Percentiles rank a stretch among this genome's conserved stretches.
Evolutionary conservation across 805 yeast species (phyloP).

Genomic region (Candida nanaspora): DNA sequence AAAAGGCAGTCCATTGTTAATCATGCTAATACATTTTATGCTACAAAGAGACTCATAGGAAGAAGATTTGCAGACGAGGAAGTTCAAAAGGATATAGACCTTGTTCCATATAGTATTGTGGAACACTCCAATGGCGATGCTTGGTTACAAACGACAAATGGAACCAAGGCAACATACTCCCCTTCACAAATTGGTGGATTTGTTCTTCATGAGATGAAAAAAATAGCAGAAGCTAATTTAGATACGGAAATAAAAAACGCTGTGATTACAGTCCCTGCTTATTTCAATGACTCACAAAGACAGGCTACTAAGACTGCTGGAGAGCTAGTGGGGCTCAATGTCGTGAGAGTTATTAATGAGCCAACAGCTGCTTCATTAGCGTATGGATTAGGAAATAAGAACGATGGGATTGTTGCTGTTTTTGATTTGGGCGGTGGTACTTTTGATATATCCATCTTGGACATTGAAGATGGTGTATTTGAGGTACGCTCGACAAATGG

Average conservation of each 20-base stretch:
- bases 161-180: constrained; percentile 75
- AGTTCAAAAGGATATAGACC: constrained; percentile 82
- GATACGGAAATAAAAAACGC: constrained; percentile 80
- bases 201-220: constrained; percentile 89
- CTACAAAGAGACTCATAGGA: constrained; percentile 93
- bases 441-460: constrained; percentile 90
- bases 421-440: constrained; percentile 98
- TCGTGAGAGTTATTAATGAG: constrained; percentile 77
- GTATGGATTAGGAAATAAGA: constrained; percentile 75
- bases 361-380: constrained; percentile 92
- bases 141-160: constrained; percentile 70
- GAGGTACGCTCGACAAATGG: constrained; percentile 95
- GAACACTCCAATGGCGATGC: constrained; percentile 93
- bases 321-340: constrained; percentile 87
- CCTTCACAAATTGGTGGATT: constrained; percentile 96
- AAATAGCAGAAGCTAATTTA: constrained; percentile 79
- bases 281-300: constrained; percentile 83
- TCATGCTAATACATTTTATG: constrained; percentile 89
- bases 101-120: constrained; percentile 86
- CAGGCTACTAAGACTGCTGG: constrained; percentile 95
- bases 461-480: constrained; percentile 94
- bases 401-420: constrained; percentile 73
- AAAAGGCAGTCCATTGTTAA: constrained; percentile 94
- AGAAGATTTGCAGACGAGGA: constrained; percentile 84
- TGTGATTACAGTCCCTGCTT: constrained; percentile 85